Evolutionary conservation across 768 basidiomycete genomes (phyloP), one percentile per base, ranked within the genome.

Genomic region (Psilocybe azurescens): DNA sequence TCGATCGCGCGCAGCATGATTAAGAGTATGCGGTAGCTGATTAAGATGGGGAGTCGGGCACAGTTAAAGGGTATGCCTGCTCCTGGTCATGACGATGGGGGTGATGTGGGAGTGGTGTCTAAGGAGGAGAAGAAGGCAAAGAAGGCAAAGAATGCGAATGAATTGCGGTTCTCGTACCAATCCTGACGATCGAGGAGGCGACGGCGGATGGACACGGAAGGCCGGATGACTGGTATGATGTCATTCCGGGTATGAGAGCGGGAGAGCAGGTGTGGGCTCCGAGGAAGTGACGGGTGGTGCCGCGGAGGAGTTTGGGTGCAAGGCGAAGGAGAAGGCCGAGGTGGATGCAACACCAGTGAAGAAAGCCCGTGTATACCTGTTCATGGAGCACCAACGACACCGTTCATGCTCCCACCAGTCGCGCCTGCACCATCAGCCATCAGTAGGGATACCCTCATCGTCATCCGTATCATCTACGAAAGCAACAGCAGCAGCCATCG

Each of bases 1-100:
- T 91, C 89, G 0, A 24, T 24, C 2, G 2, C 24, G 24, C 24
- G 24, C 24, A 24, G 24, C 24, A 93, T 93, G 4, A 93, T 94
- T 78, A 81, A 89, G 47, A 89, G 88, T 13, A 86, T 94, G 66
- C 81, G 88, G 28, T 88, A 86, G 2, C 73, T 93, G 46, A 91
- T 91, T 3, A 78, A 86, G 36, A 87, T 93, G 50, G 84, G 87
- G 1, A 89, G 88, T 68, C 90, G 91, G 89, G 85, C 86, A 24
- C 87, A 88, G 68, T 73, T 86, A 58, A 81, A 76, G 70, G 76
- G 74, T 14, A 76, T 60, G 53, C 59, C 65, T 9, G 56, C 60
- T 30, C 60, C 63, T 4, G 24, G 24, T 24, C 24, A 24, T 24
- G 56, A 49, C 0, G 74, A 73, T 54, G 66, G 73, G 38, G 66